These are phyloP conservation scores for Arabidopsis arenosa DNA, from an alignment of 345 rosid genomes.

Conservation along the genomic window DNA sequence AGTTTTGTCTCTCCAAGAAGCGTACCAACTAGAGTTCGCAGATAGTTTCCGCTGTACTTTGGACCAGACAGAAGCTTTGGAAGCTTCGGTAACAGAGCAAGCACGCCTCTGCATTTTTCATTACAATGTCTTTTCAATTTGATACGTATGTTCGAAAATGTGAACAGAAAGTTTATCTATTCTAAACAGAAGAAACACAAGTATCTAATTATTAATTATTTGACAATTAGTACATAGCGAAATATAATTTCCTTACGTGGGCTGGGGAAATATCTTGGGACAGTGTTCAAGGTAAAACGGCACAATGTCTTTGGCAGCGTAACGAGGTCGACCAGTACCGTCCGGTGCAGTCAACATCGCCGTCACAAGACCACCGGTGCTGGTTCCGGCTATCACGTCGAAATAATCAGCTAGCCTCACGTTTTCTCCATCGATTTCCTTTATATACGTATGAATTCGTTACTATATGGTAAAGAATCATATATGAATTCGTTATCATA, in stretches of 20 bases:
- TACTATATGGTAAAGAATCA: not conserved
- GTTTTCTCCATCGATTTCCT: constrained; percentile 66
- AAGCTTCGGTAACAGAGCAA: not conserved
- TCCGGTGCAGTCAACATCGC: constrained; percentile 62
- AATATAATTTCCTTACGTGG: not conserved
- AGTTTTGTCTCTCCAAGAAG: constrained; percentile 46
- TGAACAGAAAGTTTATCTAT: too few relatives aligned
- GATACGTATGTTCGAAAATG: too few relatives aligned
- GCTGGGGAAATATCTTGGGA: constrained; percentile 51
- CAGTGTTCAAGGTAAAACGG: constrained; percentile 54
- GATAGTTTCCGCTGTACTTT: constrained; percentile 59
- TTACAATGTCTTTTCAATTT: not conserved
- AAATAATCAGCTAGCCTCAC: constrained; percentile 66
- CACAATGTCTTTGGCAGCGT: constrained; percentile 54
- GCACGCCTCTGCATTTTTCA: not conserved
- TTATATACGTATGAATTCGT: not conserved
- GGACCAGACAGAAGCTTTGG: constrained; percentile 37
- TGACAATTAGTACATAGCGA: too few relatives aligned
- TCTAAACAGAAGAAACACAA: too few relatives aligned
- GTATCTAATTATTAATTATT: too few relatives aligned
- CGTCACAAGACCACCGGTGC: constrained; percentile 66
- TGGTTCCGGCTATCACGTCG: constrained; percentile 63
- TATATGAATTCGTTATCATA: not conserved
- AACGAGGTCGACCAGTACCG: constrained; percentile 49
- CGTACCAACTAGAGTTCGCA: constrained; percentile 31